Evolutionary conservation across 345 rosid species (phyloP), one percentile per base, ranked within the genome.

Genomic region (Pugionium dolabratum): DNA sequence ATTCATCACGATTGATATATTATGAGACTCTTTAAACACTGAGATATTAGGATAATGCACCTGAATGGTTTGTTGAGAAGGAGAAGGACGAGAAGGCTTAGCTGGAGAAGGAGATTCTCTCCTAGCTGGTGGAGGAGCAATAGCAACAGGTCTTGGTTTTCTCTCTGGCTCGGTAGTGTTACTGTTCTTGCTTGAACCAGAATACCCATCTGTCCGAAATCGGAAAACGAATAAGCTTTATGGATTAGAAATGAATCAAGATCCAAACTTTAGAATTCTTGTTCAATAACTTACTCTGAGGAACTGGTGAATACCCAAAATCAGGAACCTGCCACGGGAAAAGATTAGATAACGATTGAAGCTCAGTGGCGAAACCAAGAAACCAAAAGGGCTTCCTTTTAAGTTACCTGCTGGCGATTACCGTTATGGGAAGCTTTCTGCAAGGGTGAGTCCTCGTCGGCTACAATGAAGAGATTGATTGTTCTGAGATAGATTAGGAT

Each of bases 391-490:
- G 33, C 18, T 35, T 36, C 31, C 65, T 54, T 28, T 67, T 72
- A 75, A 31, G 34, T 34, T 70, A 90, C 97, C 96, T 90, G 96
- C 77, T 84, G 95, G 76, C 82, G 91, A 81, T 79, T 78, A 55
- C 82, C 82, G 50, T 85, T 85, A 63, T 82, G 93, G 39, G 71
- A 62, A 81, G 80, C 45, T 76, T 85, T 91, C 78, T 77, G 91
- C 79, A 72, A 84, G 1, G 98, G 96, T 34, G 98, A 95, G 75
- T 89, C 95, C 75, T 88, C 96, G 80, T 91, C 91, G 36, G 83
- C 89, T 77, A 82, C 74, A 73, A 72, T 29, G 42, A 66, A 52
- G 62, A 65, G 47, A 59, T 34, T 27, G 60, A 34, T 60, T 47
- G 61, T 43, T 61, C 34, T 45, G 39, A 67, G 71, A 44, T 36